phyloP scores from a whole-genome alignment of 257 asterid species.

The Fraxinus cuspidata region DNA sequence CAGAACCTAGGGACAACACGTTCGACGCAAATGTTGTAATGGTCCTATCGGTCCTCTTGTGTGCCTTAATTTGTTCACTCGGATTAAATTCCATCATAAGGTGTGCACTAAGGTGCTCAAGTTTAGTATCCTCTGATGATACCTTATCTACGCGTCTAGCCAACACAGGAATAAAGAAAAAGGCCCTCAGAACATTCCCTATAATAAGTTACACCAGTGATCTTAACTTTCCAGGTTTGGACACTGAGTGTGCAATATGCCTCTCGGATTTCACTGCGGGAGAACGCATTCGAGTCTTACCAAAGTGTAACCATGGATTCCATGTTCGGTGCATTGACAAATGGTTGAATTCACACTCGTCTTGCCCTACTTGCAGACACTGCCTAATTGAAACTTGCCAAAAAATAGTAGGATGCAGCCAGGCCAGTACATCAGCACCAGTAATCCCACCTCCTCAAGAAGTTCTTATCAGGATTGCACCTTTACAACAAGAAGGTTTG shows the following conservation, averaged over 20 bases:
- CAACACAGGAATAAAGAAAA: slow-evolving; percentile 51
- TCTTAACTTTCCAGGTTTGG: slow-evolving; percentile 38
- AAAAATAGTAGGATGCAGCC: slow-evolving; percentile 38
- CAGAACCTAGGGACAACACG: slow-evolving; percentile 20
- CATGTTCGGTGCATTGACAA: slow-evolving; percentile 54
- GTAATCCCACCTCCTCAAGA: slow-evolving; percentile 10
- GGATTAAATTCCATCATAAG: slow-evolving; percentile 57
- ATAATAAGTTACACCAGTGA: slow-evolving; percentile 37
- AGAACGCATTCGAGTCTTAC: slow-evolving; percentile 46
- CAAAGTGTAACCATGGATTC: slow-evolving; percentile 56
- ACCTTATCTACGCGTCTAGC: slow-evolving; percentile 29
- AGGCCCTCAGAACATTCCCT: slow-evolving; percentile 54
- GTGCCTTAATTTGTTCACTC: slow-evolving; percentile 62
- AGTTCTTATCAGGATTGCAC: slow-evolving; percentile 37
- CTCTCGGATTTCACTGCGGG: slow-evolving; percentile 44
- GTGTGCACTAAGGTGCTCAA: slow-evolving; percentile 56
- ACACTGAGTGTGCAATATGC: slow-evolving; percentile 55
- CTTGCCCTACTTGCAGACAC: slow-evolving; percentile 61
- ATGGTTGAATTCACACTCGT: slow-evolving; percentile 56
- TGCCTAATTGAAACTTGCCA: slow-evolving; percentile 51
- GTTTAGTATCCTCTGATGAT: slow-evolving; percentile 15
- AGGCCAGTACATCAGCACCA: slow-evolving; percentile 15
- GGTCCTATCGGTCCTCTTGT: slow-evolving; percentile 58
- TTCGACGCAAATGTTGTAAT: slow-evolving; percentile 58
- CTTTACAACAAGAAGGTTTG: slow-evolving; percentile 53